Evolutionary conservation across 306 rosid species (phyloP).

Genomic region (Vigna unguiculata): DNA sequence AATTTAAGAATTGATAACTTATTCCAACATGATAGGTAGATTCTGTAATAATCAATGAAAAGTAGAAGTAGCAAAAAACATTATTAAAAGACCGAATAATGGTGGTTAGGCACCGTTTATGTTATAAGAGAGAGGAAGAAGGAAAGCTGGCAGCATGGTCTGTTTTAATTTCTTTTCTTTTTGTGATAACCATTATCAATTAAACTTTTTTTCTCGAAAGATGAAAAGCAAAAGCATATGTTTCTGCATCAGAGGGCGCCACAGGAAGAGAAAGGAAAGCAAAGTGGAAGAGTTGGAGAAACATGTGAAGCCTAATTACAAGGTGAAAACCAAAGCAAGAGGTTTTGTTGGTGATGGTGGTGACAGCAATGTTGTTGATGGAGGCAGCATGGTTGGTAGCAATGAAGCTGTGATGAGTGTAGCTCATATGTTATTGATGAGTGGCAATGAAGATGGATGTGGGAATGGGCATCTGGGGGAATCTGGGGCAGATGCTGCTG

Average conservation of each 20-base stretch:
- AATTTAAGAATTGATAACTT: no score
- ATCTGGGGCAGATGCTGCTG: slow-evolving; percentile 43
- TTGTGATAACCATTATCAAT: background rate
- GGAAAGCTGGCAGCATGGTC: slow-evolving; percentile 20
- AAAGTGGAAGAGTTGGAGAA: slow-evolving; percentile 43
- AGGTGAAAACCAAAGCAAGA: slow-evolving; percentile 44
- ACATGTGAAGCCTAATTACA: slow-evolving; percentile 39
- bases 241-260: slow-evolving; percentile 57
- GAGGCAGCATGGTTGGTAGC: slow-evolving; percentile 17
- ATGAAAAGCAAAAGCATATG: slow-evolving; percentile 65
- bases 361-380: slow-evolving; percentile 38
- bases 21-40: no score
- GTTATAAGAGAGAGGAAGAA: background rate
- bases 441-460: slow-evolving; percentile 43
- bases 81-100: slow-evolving; percentile 37
- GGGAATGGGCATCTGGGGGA: slow-evolving; percentile 53
- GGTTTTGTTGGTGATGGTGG: slow-evolving; percentile 32
- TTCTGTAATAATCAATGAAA: background rate
- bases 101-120: slow-evolving; percentile 8
- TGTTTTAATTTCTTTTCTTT: background rate
- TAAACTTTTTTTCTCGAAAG: background rate
- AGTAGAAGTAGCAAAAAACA: slow-evolving; percentile 35
- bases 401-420: slow-evolving; percentile 40
- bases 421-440: slow-evolving; percentile 40
- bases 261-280: slow-evolving; percentile 48